Base-by-base conservation (phyloP, 148 eudicot genomes). In the Fagopyrum homotropicum region DNA sequence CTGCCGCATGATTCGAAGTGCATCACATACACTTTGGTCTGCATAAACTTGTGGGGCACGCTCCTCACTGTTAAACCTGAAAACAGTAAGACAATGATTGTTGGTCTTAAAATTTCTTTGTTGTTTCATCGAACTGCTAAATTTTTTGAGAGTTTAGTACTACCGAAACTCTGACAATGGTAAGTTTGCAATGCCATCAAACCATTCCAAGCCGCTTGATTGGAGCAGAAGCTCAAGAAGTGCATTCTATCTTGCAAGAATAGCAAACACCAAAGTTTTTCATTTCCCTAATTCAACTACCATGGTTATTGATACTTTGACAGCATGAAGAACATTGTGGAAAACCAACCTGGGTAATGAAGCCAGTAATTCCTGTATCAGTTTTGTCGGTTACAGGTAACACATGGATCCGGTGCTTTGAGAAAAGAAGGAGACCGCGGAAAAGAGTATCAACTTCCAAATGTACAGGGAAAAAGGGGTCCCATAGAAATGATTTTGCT, bases 201-300 rank as follows among this genome's bases (percentile, higher is more conserved):
- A 87, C 90, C 88, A 85, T 55, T 87, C 85, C 29, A 85, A 48
- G 19, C 90, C 90, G 50, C 79, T 77, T 52, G 88, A 83, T 75
- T 81, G 78, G 43, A 87, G 85, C 51, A 87, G 82, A 57, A 83
- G 73, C 46, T 79, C 77, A n/a, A 85, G 68, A 12, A 87, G 84
- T 74, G 87, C 84, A 79, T 79, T 75, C 89, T 87, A 75, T 50
- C 71, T 66, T 66, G 71, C 71, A 66, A 66, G 47, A 66, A 22
- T 15, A 5, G 4, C 9, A 66, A 40, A 63, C 4, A 29, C 10
- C 7, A 43, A 40, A 64, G 0, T 8, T 8, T 40, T 40, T 35
- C 7, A 40, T 43, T 15, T 64, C n/a, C 70, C 46, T 29, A 35
- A 63, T 35, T 11, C 69, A 63, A 15, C 11, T 26, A 60, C 4